Base-by-base conservation (phyloP, 176 grass and related monocot species). In the Avena insularis region DNA sequence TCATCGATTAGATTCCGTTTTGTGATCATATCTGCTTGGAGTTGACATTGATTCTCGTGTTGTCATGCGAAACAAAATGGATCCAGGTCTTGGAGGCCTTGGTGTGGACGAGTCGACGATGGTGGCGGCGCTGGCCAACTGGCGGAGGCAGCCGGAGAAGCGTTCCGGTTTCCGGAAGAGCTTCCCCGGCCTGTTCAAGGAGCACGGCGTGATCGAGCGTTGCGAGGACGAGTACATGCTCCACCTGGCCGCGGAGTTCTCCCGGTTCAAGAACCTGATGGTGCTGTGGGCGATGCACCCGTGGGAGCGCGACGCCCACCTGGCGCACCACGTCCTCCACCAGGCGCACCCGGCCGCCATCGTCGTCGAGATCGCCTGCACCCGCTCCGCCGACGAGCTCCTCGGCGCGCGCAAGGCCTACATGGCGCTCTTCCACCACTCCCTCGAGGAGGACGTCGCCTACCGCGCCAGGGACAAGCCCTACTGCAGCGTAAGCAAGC, bases 211-310 rank as follows among this genome's bases (percentile, higher is more conserved):
- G 71, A 87, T 98, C 7, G 94, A 98, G 80, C 80, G 53, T 73
- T 90, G 88, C 79, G 87, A 94, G 87, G 93, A 98, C 40, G 90
- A 87, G 69, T 93, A 87, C 84, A 50, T 98, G 71, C 79, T 82
- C 1, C 85, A 80, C 80, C 92, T 94, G 3, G 47, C 90, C n/a
- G 57, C 82, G 14, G 97, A 98, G 80, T 98, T 98, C 85, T 85
- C 90, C 2, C 92, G 97, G 12, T 98, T 98, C 81, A 93, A 96
- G 92, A 78, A 98, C 77, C 80, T 98, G 19, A 85, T 88, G 81
- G 94, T 98, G 88, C 71, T 91, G 51, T 98, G 94, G 97, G 92
- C 92, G 29, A 98, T 90, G 97, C 97, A 96, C 90, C 97, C 92
- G 35, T 95, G 94, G 87, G 97, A 98, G 85, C 93, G 94, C 71